A percentile compares a stretch with the other conserved stretches of the same genome.
These are phyloP conservation scores for Globisporangium emineosum DNA, from an alignment of 352 stramenopile genomes.

Conservation along the genomic window DNA sequence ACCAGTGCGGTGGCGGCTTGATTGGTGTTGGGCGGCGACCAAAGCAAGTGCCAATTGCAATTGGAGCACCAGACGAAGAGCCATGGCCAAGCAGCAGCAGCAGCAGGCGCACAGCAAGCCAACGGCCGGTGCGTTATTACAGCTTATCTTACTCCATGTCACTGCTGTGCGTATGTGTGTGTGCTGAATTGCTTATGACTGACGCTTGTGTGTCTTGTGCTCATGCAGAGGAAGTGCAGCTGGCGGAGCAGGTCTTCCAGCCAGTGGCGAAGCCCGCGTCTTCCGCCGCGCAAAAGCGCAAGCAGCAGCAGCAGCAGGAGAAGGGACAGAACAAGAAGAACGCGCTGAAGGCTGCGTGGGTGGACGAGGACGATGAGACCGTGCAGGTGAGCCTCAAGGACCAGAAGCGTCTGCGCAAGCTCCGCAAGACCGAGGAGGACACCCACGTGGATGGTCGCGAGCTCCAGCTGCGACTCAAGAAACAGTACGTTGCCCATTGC, in stretches of 20 bases:
- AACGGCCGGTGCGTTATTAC: constrained; percentile 10
- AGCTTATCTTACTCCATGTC: not conserved
- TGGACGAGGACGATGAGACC: constrained; percentile 84
- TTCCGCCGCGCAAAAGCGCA: constrained; percentile 25
- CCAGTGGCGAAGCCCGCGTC: constrained; percentile 16
- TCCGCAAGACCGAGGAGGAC: constrained; percentile 78
- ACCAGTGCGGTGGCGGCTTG: constrained; percentile 1
- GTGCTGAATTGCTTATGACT: not conserved
- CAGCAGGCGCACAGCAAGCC: constrained; percentile 13
- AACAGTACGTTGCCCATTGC: constrained; percentile 30
- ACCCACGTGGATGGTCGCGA: constrained; percentile 63
- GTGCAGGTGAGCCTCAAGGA: constrained; percentile 72
- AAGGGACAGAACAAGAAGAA: constrained; percentile 16
- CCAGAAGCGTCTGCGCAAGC: constrained; percentile 72
- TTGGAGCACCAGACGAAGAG: constrained; percentile 1
- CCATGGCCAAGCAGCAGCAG: constrained; percentile 10
- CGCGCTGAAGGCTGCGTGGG: constrained; percentile 64
- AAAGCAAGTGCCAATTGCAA: not conserved
- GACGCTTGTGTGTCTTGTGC: not conserved
- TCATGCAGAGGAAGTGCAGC: constrained; percentile 43
- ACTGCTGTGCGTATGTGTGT: not conserved
- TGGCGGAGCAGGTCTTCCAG: constrained; percentile 59
- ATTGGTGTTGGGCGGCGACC: constrained; percentile 11
- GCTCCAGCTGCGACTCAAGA: constrained; percentile 78
- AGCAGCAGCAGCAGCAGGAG: constrained; percentile 26